Evolutionary conservation across 495 filamentous ascomycete genomes (phyloP).

Genomic region (Copromyces sp.): DNA sequence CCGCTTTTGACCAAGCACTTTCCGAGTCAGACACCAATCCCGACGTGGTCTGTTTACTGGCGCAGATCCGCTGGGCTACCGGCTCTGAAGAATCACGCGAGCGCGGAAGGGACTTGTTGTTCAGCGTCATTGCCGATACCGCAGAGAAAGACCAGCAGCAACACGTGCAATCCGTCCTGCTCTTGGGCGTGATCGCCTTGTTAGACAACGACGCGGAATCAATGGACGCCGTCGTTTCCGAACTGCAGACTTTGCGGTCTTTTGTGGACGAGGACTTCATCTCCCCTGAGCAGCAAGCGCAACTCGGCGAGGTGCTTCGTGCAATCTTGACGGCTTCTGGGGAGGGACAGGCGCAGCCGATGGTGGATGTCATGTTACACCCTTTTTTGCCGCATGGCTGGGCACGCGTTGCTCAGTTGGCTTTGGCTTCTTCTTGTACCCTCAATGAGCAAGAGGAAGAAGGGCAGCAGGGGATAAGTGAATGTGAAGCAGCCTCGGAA

Average conservation of each 20-base stretch:
- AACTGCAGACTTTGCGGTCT: conserved; percentile 55
- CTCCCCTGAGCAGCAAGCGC: conserved; percentile 32
- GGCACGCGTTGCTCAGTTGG: conserved; percentile 51
- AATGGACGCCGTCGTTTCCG: conserved; percentile 67
- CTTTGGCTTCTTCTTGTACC: not conserved
- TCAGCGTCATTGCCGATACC: conserved; percentile 46
- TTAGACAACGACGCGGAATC: conserved; percentile 70
- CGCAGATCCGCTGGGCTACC: conserved; percentile 87
- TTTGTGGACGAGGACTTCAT: conserved; percentile 41
- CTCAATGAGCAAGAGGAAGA: conserved; percentile 6
- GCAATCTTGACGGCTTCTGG: conserved; percentile 31
- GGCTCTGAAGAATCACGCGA: conserved; percentile 63
- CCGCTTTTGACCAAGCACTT: conserved; percentile 72
- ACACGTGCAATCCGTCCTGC: conserved; percentile 65
- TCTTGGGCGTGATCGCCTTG: conserved; percentile 74
- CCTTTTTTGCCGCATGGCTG: conserved; percentile 70
- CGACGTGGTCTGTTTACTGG: conserved; percentile 78
- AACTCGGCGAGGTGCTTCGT: conserved; percentile 36
- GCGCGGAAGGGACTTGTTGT: conserved; percentile 70
- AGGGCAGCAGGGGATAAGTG: conserved; percentile 23
- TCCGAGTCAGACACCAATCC: conserved; percentile 54
- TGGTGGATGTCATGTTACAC: conserved; percentile 63
- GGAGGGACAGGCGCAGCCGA: conserved; percentile 40
- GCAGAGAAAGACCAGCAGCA: conserved; percentile 36
- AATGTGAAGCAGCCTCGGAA: conserved; percentile 50